phyloP scores from a whole-genome alignment of 1,284 basidiomycete species.

The Ustilago crameri region DNA sequence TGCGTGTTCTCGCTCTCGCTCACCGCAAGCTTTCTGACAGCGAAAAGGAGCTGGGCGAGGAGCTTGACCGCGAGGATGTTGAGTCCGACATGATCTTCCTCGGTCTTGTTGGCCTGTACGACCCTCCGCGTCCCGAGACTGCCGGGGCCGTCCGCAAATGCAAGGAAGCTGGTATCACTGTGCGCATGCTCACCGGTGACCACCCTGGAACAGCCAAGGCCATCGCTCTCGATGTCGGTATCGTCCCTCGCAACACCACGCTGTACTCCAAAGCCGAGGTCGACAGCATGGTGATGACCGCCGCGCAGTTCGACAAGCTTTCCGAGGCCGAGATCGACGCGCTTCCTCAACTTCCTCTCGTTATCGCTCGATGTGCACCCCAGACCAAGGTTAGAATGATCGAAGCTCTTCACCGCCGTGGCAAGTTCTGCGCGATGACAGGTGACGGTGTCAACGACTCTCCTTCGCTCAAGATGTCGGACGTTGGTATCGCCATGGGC shows the following conservation, averaged over 20 bases:
- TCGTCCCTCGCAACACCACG: constrained; percentile 70
- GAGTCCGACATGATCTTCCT: constrained; percentile 75
- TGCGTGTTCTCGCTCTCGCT: constrained; percentile 65
- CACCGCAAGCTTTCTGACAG: constrained; percentile 46
- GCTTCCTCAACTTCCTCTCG: constrained; percentile 73
- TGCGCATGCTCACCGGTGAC: constrained; percentile 75
- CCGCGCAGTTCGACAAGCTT: constrained; percentile 75
- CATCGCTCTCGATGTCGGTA: constrained; percentile 71
- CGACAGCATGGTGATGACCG: constrained; percentile 70
- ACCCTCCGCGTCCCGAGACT: constrained; percentile 78
- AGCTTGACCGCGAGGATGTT: constrained; percentile 69
- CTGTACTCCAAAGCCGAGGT: constrained; percentile 45
- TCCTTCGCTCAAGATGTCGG: constrained; percentile 66
- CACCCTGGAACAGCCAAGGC: constrained; percentile 69
- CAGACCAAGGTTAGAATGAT: constrained; percentile 73
- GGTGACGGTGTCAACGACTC: constrained; percentile 68
- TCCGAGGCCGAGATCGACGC: constrained; percentile 75
- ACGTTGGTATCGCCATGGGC: constrained; percentile 68
- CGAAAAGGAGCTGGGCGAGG: constrained; percentile 52
- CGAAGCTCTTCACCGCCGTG: constrained; percentile 72
- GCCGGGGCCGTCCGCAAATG: constrained; percentile 75
- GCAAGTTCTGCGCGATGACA: constrained; percentile 65
- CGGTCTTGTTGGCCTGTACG: constrained; percentile 76
- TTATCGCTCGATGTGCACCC: constrained; percentile 74
- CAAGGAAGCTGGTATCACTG: constrained; percentile 76